These are phyloP conservation scores for Gynandropsis gynandra DNA, from an alignment of 345 rosid genomes.

Conservation along the genomic window DNA sequence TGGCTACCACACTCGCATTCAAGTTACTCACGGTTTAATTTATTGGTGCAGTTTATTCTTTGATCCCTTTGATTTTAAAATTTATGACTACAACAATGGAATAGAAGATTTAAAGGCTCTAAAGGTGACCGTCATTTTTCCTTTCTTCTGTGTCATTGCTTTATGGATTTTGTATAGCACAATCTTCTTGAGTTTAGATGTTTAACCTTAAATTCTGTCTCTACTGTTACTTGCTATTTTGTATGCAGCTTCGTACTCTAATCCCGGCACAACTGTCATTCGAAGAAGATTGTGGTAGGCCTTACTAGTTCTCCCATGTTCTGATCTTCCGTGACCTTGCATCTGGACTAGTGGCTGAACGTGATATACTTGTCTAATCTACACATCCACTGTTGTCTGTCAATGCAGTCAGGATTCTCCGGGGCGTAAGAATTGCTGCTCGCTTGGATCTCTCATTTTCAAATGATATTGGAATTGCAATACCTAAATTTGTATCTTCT, in stretches of 20 bases:
- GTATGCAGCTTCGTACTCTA: conserved; percentile 64
- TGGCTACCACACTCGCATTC: conserved; percentile 1
- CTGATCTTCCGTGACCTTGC: conserved; percentile 7
- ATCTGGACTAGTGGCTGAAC: conserved; percentile 12
- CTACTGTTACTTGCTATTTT: conserved; percentile 17
- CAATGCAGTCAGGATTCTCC: conserved; percentile 77
- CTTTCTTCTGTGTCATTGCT: background rate
- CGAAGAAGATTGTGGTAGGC: conserved; percentile 81
- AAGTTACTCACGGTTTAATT: conserved; percentile 14
- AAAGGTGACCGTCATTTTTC: conserved; percentile 44
- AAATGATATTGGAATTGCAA: conserved; percentile 59
- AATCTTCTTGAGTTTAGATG: conserved; percentile 11
- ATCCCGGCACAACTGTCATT: conserved; percentile 71
- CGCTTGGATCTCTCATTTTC: conserved; percentile 66
- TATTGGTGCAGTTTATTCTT: conserved; percentile 27
- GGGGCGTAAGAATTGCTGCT: conserved; percentile 87
- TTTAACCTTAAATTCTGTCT: background rate
- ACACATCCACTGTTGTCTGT: conserved; percentile 5
- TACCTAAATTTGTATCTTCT: conserved; percentile 48
- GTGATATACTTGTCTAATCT: conserved; percentile 14
- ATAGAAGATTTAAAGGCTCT: conserved; percentile 60
- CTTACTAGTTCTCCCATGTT: conserved; percentile 21
- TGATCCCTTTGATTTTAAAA: conserved; percentile 52
- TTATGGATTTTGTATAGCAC: background rate
- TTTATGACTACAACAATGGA: conserved; percentile 73